phyloP scores from a whole-genome alignment of 148 eudicot genomes.

The Silene conica region DNA sequence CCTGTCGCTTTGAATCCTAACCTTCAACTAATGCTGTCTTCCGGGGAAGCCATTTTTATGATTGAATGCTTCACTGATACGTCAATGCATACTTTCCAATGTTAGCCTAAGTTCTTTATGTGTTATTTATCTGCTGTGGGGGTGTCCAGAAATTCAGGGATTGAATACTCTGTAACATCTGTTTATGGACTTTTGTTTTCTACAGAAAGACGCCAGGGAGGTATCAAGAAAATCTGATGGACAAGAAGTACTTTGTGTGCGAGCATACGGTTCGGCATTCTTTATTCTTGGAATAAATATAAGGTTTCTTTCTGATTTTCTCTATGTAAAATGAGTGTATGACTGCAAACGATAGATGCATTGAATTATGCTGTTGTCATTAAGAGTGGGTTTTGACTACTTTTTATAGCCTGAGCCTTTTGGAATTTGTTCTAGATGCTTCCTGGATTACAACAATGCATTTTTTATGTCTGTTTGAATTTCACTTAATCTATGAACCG shows the following conservation, averaged over 20 bases:
- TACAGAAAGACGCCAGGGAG: conserved; percentile 48
- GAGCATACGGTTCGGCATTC: conserved; percentile 92
- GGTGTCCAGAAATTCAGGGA: neutral
- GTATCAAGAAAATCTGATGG: conserved; percentile 51
- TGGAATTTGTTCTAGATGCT: neutral
- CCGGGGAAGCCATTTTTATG: conserved; percentile 5
- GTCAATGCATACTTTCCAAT: neutral
- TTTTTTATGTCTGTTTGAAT: neutral
- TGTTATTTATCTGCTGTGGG: conserved; percentile 4
- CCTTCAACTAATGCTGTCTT: conserved; percentile 1
- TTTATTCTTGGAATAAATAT: conserved; percentile 87
- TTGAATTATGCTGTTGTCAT: neutral
- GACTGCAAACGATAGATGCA: neutral
- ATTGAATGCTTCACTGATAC: neutral
- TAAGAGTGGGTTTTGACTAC: neutral
- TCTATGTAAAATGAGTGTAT: neutral
- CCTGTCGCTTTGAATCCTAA: neutral
- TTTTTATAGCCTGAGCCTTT: neutral
- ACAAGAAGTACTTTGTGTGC: conserved; percentile 79
- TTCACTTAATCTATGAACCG: neutral
- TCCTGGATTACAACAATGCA: neutral
- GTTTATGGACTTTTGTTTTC: conserved; percentile 20
- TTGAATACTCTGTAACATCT: conserved; percentile 9
- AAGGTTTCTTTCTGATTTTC: conserved; percentile 44
- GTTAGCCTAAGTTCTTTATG: neutral